A percentile compares a stretch with the other conserved stretches of the same genome.
These are phyloP conservation scores for Myxozyma lipomycoides DNA, from an alignment of 805 yeast genomes.

Conservation along the genomic window DNA sequence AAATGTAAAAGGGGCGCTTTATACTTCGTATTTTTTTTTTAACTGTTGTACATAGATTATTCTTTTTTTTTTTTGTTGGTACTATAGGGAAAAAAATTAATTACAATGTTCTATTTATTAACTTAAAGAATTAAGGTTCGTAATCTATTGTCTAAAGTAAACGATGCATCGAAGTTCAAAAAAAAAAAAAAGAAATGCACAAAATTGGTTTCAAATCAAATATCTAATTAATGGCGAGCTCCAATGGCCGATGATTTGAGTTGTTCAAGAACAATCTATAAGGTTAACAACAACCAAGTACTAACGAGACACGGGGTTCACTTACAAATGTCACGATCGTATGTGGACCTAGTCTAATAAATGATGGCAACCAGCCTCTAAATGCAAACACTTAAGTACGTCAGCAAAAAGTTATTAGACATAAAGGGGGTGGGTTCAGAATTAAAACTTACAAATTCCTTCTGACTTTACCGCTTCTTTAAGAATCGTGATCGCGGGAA, in stretches of 20 bases:
- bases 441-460: conserved; percentile 46
- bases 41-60: not conserved
- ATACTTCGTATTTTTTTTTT: too few relatives aligned
- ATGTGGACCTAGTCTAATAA: conserved; percentile 76
- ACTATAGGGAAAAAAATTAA: not conserved
- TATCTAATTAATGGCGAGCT: conserved; percentile 1
- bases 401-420: not conserved
- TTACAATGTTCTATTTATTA: too few relatives aligned
- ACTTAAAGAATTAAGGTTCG: too few relatives aligned
- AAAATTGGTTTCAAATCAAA: not conserved
- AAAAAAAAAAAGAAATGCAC: too few relatives aligned
- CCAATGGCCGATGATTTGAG: conserved; percentile 36
- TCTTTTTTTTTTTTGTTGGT: not conserved
- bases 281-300: not conserved
- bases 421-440: too few relatives aligned
- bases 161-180: too few relatives aligned
- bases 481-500: conserved; percentile 50
- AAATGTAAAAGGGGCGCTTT: too few relatives aligned
- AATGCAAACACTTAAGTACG: conserved; percentile 58
- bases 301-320: not conserved
- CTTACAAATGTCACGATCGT: conserved; percentile 41
- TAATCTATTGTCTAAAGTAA: too few relatives aligned
- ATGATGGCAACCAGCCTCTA: conserved; percentile 88
- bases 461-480: conserved; percentile 56
- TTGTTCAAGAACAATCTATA: conserved; percentile 37